Evolutionary conservation across 169 alveolate genomes (phyloP).

Genomic region (Cyclospora cayetanensis): DNA sequence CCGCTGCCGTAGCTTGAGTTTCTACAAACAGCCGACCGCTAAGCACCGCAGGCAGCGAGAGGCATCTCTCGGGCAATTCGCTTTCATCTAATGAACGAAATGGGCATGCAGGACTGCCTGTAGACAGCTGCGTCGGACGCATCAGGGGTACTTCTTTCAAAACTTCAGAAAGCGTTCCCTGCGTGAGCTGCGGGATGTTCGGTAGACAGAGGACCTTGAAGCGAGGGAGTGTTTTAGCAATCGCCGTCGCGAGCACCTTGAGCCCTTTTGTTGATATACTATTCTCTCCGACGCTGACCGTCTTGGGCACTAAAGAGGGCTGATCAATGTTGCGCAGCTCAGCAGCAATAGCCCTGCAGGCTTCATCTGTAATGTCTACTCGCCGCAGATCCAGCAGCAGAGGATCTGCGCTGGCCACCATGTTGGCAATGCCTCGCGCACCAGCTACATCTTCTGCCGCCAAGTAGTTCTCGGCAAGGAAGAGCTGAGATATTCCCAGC

Average conservation of each 20-base stretch:
- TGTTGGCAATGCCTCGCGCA: slow-evolving; percentile 15
- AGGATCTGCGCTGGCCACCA: slow-evolving; percentile 5
- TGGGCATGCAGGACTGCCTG: not conserved
- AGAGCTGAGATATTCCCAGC: slow-evolving; percentile 27
- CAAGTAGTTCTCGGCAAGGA: slow-evolving; percentile 28
- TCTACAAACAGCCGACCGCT: slow-evolving; percentile 61
- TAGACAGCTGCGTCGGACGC: slow-evolving; percentile 52
- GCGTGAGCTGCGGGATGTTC: not conserved
- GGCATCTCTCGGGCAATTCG: slow-evolving; percentile 37
- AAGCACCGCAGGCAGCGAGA: slow-evolving; percentile 37
- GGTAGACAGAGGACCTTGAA: slow-evolving; percentile 48
- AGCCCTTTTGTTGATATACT: slow-evolving; percentile 26
- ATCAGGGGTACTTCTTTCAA: slow-evolving; percentile 14
- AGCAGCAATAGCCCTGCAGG: slow-evolving; percentile 3
- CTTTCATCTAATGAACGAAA: slow-evolving; percentile 16
- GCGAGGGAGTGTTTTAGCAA: slow-evolving; percentile 34
- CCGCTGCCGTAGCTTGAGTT: not conserved
- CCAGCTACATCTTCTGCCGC: not conserved
- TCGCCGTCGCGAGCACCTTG: slow-evolving; percentile 5
- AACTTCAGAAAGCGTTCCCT: not conserved
- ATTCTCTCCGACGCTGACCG: slow-evolving; percentile 33
- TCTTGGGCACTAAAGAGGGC: slow-evolving; percentile 29
- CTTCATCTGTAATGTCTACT: slow-evolving; percentile 44
- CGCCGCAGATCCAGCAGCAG: slow-evolving; percentile 45
- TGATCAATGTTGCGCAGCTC: not conserved